These are phyloP conservation scores for Aureobasidium sp. DNA, from an alignment of 2,329 filamentous ascomycete species.

Conservation along the genomic window DNA sequence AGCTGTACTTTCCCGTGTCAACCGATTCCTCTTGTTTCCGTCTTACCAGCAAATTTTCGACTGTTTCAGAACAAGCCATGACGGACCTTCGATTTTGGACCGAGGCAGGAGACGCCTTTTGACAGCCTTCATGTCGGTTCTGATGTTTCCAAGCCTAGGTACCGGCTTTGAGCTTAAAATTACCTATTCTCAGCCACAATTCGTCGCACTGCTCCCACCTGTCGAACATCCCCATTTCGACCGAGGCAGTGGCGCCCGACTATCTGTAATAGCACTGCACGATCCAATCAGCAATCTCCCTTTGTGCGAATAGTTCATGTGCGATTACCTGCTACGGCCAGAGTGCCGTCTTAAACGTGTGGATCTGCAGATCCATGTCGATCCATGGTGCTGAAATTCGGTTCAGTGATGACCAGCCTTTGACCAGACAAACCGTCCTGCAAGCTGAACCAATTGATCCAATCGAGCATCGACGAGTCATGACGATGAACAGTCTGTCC, in stretches of 20 bases:
- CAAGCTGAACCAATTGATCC: not conserved
- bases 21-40: not conserved
- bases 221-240: not conserved
- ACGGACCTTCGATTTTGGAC: not conserved
- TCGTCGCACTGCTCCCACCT: not conserved
- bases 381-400: not conserved
- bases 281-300: not conserved
- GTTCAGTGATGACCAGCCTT: not conserved
- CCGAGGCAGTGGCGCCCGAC: not conserved
- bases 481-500: not conserved
- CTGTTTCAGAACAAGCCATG: not conserved
- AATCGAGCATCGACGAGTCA: not conserved
- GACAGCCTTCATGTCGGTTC: not conserved
- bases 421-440: not conserved
- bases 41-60: not conserved
- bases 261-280: not conserved
- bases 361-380: constrained; percentile 8
- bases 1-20: not conserved
- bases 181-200: not conserved
- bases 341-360: not conserved
- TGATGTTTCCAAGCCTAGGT: too few species aligned
- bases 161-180: constrained; percentile 6
- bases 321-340: not conserved
- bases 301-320: not conserved
- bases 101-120: not conserved